Evolutionary conservation across 441 rosid species (phyloP).

Genomic region (Pelargonium cotyledonis): DNA sequence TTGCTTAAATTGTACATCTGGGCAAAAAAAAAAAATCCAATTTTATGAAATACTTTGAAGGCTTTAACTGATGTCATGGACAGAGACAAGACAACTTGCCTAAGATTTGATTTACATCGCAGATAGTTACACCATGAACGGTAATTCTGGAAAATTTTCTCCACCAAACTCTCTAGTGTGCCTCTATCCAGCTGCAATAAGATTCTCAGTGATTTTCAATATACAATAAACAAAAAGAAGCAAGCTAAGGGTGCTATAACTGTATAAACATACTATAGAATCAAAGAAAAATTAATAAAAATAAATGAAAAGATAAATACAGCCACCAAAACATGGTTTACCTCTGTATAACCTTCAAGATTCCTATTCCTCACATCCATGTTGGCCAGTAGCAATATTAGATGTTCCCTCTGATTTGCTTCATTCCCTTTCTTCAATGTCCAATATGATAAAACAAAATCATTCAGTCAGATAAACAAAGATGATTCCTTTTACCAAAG

Average conservation of each 20-base stretch:
- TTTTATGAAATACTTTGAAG: slow-evolving; percentile 7
- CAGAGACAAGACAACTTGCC: slow-evolving; percentile 35
- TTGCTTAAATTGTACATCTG: slow-evolving; percentile 8
- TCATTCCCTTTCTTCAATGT: slow-evolving; percentile 86
- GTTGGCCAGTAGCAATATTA: slow-evolving; percentile 86
- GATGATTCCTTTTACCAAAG: slow-evolving; percentile 7
- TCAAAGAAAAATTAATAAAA: slow-evolving; percentile 3
- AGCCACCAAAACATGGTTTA: slow-evolving; percentile 19
- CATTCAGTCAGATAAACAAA: slow-evolving; percentile 21
- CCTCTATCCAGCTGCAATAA: slow-evolving; percentile 50
- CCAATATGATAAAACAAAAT: slow-evolving; percentile 20
- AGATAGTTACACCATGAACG: slow-evolving; percentile 86
- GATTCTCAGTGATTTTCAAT: slow-evolving; percentile 27
- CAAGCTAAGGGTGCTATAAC: neutral
- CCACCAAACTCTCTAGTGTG: slow-evolving; percentile 48
- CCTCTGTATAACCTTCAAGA: slow-evolving; percentile 40
- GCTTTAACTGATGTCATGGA: slow-evolving; percentile 11
- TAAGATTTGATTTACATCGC: slow-evolving; percentile 42
- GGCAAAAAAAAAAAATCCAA: slow-evolving; percentile 4
- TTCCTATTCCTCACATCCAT: slow-evolving; percentile 54
- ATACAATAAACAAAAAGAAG: slow-evolving; percentile 15
- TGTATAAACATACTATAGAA: slow-evolving; percentile 14
- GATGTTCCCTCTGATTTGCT: slow-evolving; percentile 97
- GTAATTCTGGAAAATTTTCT: slow-evolving; percentile 76
- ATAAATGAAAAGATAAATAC: no score